Percentiles rank a stretch among this genome's conserved stretches.
Evolutionary conservation across 306 rosid genomes (phyloP).

Genomic region (Cyamopsis tetragonoloba): DNA sequence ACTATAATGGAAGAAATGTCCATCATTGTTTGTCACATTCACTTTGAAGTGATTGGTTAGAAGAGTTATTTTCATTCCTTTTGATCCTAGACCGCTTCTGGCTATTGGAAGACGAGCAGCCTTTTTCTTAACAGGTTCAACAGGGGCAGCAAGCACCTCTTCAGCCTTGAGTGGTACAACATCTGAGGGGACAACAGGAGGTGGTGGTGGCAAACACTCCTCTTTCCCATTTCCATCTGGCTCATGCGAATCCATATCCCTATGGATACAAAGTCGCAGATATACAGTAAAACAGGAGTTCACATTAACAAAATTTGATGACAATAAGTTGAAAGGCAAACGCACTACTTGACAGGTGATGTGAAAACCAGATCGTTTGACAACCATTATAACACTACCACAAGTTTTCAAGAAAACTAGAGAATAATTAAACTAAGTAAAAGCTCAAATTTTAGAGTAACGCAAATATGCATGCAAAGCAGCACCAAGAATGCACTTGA

Average conservation of each 20-base stretch:
- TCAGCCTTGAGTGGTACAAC: slow-evolving; percentile 56
- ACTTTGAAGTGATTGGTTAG: slow-evolving; percentile 84
- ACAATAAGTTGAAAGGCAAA: not conserved
- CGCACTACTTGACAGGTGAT: not conserved
- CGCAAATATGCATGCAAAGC: not conserved
- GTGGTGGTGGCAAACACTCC: slow-evolving; percentile 73
- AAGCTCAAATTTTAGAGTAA: not conserved
- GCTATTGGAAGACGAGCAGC: slow-evolving; percentile 55
- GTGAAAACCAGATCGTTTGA: not conserved
- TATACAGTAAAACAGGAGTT: not conserved
- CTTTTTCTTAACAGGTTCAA: slow-evolving; percentile 63
- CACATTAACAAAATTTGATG: not conserved
- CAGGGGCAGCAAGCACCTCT: slow-evolving; percentile 8
- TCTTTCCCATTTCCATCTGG: slow-evolving; percentile 50
- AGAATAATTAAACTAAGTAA: not conserved
- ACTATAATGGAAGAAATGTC: slow-evolving; percentile 77
- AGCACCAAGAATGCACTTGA: not conserved
- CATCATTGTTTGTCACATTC: slow-evolving; percentile 50
- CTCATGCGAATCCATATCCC: slow-evolving; percentile 60
- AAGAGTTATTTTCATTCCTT: slow-evolving; percentile 60
- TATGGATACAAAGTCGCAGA: not conserved
- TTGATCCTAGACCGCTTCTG: slow-evolving; percentile 58
- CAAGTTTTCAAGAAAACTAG: not conserved
- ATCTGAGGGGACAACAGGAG: slow-evolving; percentile 72
- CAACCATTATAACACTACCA: not conserved